phyloP scores from a whole-genome alignment of 768 basidiomycete species.

The Strobilomyces echinocephalus region DNA sequence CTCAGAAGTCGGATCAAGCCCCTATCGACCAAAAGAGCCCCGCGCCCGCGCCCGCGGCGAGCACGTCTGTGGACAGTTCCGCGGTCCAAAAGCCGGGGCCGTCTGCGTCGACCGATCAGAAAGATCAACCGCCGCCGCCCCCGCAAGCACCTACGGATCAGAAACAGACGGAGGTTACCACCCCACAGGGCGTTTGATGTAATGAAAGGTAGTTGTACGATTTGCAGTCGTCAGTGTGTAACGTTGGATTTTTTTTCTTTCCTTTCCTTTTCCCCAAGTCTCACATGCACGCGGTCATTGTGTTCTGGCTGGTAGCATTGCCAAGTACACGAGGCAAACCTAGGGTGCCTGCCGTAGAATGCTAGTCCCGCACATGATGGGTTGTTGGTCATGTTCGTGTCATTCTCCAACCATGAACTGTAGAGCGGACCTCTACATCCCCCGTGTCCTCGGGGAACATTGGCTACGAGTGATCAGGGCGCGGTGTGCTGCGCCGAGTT shows the following conservation, averaged over 20 bases:
- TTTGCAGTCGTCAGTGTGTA: neutral
- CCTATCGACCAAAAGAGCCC: conserved; percentile 9
- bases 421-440: conserved; percentile 68
- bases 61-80: neutral
- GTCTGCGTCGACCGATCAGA: neutral
- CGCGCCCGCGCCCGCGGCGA: neutral
- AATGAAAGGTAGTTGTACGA: neutral
- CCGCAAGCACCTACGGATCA: conserved; percentile 2
- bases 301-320: too few species aligned
- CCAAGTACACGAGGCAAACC: too few species aligned
- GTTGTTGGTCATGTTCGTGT: conserved; percentile 13
- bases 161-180: conserved; percentile 1
- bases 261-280: too few species aligned
- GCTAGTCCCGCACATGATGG: neutral
- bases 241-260: neutral
- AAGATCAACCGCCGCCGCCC: neutral
- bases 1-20: neutral
- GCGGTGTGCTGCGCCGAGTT: neutral
- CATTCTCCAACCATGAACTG: conserved; percentile 82
- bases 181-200: neutral
- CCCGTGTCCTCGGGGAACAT: conserved; percentile 92
- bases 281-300: too few species aligned
- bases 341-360: neutral
- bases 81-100: neutral
- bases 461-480: conserved; percentile 40